A percentile compares a stretch with the other conserved stretches of the same genome.
phyloP scores from a whole-genome alignment of 257 asterid genomes.

The Salvia hispanica region DNA sequence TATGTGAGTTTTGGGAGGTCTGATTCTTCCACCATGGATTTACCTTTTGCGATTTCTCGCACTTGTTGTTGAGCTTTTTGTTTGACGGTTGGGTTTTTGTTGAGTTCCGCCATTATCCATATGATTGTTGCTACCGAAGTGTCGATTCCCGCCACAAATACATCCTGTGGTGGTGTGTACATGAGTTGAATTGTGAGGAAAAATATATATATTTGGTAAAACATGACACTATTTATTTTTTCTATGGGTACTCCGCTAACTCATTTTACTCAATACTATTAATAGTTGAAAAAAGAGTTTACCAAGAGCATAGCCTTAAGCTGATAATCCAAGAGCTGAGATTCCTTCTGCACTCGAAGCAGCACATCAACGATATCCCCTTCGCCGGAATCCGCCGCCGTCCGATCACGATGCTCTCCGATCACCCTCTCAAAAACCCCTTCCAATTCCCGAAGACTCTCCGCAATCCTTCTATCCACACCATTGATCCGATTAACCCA shows the following conservation, averaged over 20 bases:
- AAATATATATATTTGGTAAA: too few species aligned
- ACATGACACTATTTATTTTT: too few species aligned
- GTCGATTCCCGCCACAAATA: conserved; percentile 42
- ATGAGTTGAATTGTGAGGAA: too few species aligned
- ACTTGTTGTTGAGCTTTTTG: conserved; percentile 37
- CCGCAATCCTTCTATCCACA: conserved; percentile 32
- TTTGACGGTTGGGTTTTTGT: conserved; percentile 30
- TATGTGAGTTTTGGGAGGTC: conserved; percentile 39
- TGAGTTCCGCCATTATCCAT: conserved; percentile 49
- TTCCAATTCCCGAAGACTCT: conserved; percentile 31
- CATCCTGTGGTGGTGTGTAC: conserved; percentile 19
- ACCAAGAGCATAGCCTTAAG: conserved; percentile 40
- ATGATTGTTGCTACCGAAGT: conserved; percentile 40
- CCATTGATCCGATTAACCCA: conserved; percentile 52
- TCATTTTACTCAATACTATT: too few species aligned
- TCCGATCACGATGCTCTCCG: conserved; percentile 35
- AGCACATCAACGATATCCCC: conserved; percentile 53
- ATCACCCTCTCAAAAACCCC: conserved; percentile 35
- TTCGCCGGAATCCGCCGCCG: neutral
- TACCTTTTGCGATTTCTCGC: conserved; percentile 24
- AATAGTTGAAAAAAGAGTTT: neutral
- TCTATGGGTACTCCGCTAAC: too few species aligned
- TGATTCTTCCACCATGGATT: conserved; percentile 20
- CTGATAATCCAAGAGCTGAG: conserved; percentile 27
- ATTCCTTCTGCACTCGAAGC: conserved; percentile 45